Evolutionary conservation across 805 yeast genomes (phyloP), one percentile per base, ranked within the genome.

Genomic region (Sungouiella thailandica): DNA sequence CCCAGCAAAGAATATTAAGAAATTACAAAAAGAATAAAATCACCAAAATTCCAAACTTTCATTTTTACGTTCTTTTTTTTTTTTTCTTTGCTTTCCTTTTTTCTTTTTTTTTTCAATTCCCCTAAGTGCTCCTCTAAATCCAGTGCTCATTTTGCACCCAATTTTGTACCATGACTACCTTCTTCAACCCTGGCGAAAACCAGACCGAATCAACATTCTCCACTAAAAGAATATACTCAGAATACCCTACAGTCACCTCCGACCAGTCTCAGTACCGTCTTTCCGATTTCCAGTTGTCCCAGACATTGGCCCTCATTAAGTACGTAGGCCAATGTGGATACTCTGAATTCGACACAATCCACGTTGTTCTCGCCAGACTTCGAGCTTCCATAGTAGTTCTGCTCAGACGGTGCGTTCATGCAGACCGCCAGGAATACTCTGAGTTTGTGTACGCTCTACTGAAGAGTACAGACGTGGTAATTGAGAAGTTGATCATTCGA

Each of bases 241-340:
- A 36, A n/a, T 39, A 28, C 15, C 37, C 43, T 11, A 28, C 36
- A n/a, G 30, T 17, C 13, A 31, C 14, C 11, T 8, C 8, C 15
- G 12, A 23, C 4, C 7, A 14, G 14, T 22, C 22, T 5, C 13
- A 17, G 2, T 16, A 30, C 6, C n/a, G 16, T 6, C 17, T 28
- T 15, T 7, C 17, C 19, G 28, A 32, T 16, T 12, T 22, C 18
- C 11, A 17, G 20, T 35, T 44, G 17, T 18, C 40, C 6, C 34
- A 27, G n/a, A 35, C 44, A 2, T 33, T 44, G 25, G 47, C 43
- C 17, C 29, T 39, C 9, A 39, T 44, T 22, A 34, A 42, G 13
- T 35, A 40, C 17, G 30, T 44, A 13, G 34, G 42, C 15, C 35
- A 32, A 13, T 39, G 38, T 18, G 43, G 48, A 9, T 32, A 34